Conservation (phyloP, 139 green algal species). For the Coelastrella sp. region DNA sequence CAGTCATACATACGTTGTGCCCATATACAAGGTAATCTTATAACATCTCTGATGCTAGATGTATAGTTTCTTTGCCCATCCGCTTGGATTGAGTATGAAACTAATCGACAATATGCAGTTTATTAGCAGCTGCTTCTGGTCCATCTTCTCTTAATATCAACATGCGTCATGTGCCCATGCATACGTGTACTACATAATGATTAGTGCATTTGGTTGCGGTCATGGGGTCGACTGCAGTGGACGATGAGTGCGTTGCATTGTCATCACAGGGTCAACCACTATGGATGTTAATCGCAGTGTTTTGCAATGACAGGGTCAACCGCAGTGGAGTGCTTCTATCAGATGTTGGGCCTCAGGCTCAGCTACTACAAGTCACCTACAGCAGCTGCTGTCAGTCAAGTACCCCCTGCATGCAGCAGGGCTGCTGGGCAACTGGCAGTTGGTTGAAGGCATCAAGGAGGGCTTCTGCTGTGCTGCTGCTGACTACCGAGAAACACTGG, state of each 20-base stretch:
- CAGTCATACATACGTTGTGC: slow-evolving; percentile 34
- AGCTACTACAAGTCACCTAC: slow-evolving; percentile 8
- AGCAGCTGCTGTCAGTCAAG: slow-evolving; percentile 35
- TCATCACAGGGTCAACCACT: no score
- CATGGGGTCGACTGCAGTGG: no score
- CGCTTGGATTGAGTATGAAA: no score
- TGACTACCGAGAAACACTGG: slow-evolving; percentile 7
- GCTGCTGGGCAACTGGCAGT: slow-evolving; percentile 32
- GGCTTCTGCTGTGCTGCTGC: slow-evolving; percentile 22
- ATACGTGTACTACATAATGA: no score
- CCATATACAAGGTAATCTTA: slow-evolving; percentile 25
- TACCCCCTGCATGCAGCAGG: slow-evolving; percentile 1
- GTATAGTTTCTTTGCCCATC: no score
- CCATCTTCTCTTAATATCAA: background rate
- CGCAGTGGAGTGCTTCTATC: slow-evolving; percentile 27
- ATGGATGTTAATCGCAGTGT: no score
- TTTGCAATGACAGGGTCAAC: no score
- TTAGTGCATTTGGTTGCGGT: no score
- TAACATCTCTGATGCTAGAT: no score
- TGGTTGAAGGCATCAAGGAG: slow-evolving; percentile 37
- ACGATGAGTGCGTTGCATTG: no score
- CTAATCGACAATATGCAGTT: background rate
- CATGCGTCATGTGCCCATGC: no score
- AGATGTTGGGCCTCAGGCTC: slow-evolving; percentile 31
- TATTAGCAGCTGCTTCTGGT: background rate